Conservation (phyloP, 495 filamentous ascomycete species). For the Penicillium cosmopolitanum region DNA sequence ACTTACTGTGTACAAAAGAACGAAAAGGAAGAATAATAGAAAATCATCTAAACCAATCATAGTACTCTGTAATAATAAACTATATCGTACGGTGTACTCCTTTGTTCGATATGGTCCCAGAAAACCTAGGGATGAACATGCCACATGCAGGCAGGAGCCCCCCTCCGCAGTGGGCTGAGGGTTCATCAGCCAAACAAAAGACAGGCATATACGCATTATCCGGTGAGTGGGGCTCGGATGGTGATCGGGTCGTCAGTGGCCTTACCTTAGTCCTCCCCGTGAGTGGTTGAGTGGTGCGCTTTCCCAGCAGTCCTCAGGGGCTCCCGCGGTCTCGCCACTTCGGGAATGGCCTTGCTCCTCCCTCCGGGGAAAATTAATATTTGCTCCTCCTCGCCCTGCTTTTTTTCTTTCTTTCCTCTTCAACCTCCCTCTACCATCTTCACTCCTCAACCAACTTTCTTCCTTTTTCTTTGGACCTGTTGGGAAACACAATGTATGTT, state of each 20-base stretch:
- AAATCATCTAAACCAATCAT: no score
- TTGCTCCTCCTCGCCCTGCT: not conserved
- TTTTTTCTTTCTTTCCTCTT: constrained; percentile 3
- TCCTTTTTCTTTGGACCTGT: not conserved
- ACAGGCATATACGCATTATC: constrained; percentile 21
- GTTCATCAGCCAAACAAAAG: constrained; percentile 23
- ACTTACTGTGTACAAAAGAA: no score
- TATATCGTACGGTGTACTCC: no score
- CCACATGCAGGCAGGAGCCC: constrained; percentile 3
- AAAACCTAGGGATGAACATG: not conserved
- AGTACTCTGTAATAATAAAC: no score
- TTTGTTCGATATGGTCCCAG: no score
- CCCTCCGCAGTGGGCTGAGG: constrained; percentile 13
- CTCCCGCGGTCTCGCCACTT: constrained; percentile 45
- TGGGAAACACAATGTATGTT: constrained; percentile 13
- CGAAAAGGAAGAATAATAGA: no score
- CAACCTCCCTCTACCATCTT: constrained; percentile 4
- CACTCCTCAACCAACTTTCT: not conserved
- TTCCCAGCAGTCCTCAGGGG: constrained; percentile 21
- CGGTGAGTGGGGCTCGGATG: constrained; percentile 30
- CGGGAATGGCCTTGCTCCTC: constrained; percentile 31
- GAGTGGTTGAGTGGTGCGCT: not conserved
- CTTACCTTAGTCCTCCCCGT: constrained; percentile 22
- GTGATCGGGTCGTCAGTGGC: constrained; percentile 44
- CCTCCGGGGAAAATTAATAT: constrained; percentile 11